Base-by-base conservation (phyloP, 192 early-diverging fungal genomes). In the Coemansia sp. region DNA sequence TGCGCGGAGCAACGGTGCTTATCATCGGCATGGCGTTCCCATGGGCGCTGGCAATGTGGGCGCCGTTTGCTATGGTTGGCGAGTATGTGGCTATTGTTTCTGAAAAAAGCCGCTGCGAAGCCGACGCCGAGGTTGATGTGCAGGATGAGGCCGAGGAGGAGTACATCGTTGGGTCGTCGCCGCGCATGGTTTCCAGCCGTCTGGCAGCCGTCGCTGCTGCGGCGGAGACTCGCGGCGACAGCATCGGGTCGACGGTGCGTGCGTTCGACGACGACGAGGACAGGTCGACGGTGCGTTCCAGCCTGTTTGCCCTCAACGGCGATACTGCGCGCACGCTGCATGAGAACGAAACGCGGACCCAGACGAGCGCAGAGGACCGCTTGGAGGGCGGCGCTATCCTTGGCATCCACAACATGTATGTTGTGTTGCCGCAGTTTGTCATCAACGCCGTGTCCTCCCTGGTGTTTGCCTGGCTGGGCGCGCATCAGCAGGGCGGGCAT, bases 371-470 rank as follows among this genome's bases (percentile, higher is more conserved):
- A 9, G 23, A 36, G n/a, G 22, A 27, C 39, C 24, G 35, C 19
- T 64, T 74, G 34, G 77, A 74, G 19, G 85, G 89, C 0, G 90
- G 90, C 9, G 82, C 91, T 54, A 85, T 94, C 9, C 73, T 97
- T 35, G 97, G 95, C 0, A 93, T 99, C 28, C 94, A 96, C 72
- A 99, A 99, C 69, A 92, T 97, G 82, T 97, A 95, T 65, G 92
- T 98, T 67, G 93, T 95, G 16, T 72, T 95, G 25, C 97, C 97
- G 29, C 97, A 98, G 78, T 93, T 98, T 78, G 79, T 87, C 0
- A 87, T 80, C 50, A 80, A 80, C 45, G 77, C 59, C 8, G 28
- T 80, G 4, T 74, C 77, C 27, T 68, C 77, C 24, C 60, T 80
- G 49, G 60, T 80, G 14, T 80, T 80, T 65, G 71, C 71, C 7